phyloP scores from a whole-genome alignment of 2,329 filamentous ascomycete species.

The Daldinia eschscholtzii region DNA sequence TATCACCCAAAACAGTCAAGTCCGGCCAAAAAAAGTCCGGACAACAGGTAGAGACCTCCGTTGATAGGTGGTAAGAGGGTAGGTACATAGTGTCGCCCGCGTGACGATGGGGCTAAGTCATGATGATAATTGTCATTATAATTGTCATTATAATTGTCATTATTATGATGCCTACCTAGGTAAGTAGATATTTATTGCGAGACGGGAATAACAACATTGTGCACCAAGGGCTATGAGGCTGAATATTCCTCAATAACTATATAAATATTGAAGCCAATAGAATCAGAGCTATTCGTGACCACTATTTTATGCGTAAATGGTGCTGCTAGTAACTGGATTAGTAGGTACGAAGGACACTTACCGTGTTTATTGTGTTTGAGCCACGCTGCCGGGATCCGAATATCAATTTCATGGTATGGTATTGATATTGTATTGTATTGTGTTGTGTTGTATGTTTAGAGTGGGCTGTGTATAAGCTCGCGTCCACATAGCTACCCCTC shows the following conservation, averaged over 20 bases:
- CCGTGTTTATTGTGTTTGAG: not conserved
- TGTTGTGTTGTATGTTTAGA: no score
- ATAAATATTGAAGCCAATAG: not conserved
- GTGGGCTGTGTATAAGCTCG: not conserved
- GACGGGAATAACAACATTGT: not conserved
- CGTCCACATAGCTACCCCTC: not conserved
- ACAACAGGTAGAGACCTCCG: conserved; percentile 9
- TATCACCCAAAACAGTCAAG: conserved; percentile 13
- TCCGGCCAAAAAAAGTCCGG: conserved; percentile 30
- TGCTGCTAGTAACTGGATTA: not conserved
- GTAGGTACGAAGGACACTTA: not conserved
- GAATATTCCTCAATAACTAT: not conserved
- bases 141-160: no score
- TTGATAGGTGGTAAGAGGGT: conserved; percentile 13
- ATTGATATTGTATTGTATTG: not conserved
- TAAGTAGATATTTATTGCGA: not conserved
- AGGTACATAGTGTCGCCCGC: not conserved
- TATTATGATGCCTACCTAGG: conserved; percentile 2
- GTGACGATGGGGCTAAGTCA: conserved; percentile 3
- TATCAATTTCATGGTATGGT: not conserved
- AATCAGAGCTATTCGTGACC: not conserved
- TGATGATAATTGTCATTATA: no score
- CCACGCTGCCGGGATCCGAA: not conserved
- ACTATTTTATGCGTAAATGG: not conserved
- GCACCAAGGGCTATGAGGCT: not conserved